phyloP scores from a whole-genome alignment of 2,329 filamentous ascomycete genomes.

The Paracoccidioides brasiliensis region DNA sequence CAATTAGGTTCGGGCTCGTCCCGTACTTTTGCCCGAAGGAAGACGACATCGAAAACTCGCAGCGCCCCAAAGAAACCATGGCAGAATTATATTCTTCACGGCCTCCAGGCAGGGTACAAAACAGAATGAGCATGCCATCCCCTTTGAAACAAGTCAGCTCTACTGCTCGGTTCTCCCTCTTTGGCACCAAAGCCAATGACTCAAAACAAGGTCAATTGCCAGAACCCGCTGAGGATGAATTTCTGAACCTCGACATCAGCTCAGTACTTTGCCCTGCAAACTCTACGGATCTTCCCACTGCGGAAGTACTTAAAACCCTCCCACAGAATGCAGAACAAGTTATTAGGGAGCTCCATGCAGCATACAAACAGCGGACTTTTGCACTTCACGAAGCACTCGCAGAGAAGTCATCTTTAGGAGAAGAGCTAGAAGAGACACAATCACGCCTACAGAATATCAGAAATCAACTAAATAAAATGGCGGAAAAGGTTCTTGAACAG shows the following conservation, averaged over 20 bases:
- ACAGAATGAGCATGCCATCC: constrained; percentile 20
- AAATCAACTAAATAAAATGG: constrained; percentile 48
- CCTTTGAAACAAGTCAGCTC: constrained; percentile 23
- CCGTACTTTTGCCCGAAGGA: neutral
- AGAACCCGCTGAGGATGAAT: constrained; percentile 37
- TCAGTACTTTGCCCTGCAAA: constrained; percentile 42
- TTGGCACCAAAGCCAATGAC: constrained; percentile 25
- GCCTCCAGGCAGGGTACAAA: constrained; percentile 13
- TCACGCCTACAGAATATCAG: constrained; percentile 46
- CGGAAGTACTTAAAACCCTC: constrained; percentile 44
- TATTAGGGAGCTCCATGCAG: constrained; percentile 41
- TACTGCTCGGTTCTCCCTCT: constrained; percentile 31
- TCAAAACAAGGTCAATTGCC: constrained; percentile 17
- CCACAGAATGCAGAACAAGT: constrained; percentile 44
- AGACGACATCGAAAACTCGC: neutral
- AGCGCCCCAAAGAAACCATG: neutral
- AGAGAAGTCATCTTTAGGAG: constrained; percentile 45
- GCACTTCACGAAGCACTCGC: constrained; percentile 39
- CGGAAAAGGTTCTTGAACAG: constrained; percentile 41
- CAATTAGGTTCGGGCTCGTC: neutral
- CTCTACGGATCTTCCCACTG: constrained; percentile 35
- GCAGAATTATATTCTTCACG: neutral
- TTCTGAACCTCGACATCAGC: constrained; percentile 42
- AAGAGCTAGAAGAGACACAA: constrained; percentile 48
- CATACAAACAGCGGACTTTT: constrained; percentile 41